Base-by-base conservation (phyloP, 345 rosid genomes). In the Melaleuca alternifolia region DNA sequence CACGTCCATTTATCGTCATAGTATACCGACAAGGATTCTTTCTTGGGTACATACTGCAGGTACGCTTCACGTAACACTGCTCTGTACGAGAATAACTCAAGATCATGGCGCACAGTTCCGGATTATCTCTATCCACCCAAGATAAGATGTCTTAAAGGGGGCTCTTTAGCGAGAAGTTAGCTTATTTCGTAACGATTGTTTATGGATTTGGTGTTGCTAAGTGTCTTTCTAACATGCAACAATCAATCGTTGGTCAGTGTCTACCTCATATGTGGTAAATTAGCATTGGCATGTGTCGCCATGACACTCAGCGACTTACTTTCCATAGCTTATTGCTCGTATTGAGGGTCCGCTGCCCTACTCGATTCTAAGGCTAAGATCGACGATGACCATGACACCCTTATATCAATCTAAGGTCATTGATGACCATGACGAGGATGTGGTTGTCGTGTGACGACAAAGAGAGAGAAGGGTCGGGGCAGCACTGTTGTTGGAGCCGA, bases 221-320 rank as follows among this genome's bases (percentile, higher is more conserved):
- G 4, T 59, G 30, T 57, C 28, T 57, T 57, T 57, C 0, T 24
- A 3, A 57, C 18, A 59, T 1, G 5, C 0, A 16, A 59, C 37
- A 59, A 59, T 0, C 0, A n/a, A 0, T 6, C 3, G 13, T n/a
- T n/a, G 7, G 0, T 59, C 6, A 1, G 18, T n/a, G n/a, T 59
- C 18, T 13, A n/a, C 37, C 1, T n/a, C 0, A n/a, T 4, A 2
- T n/a, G 37, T 6, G 18, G 10, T n/a, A 15, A 59, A 59, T 5
- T 59, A 14, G 12, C 9, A 59, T 59, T n/a, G 8, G 4, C 71
- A n/a, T 59, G 71, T 59, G 71, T 59, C 37, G 18, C 18, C 16
- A n/a, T 59, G 37, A 59, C 9, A n/a, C 3, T 16, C 8, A 18
- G 18, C 30, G n/a, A n/a, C 71, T n/a, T 59, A n/a, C 37, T 9